A percentile compares a stretch with the other conserved stretches of the same genome.
Evolutionary conservation across 2,329 filamentous ascomycete genomes (phyloP).

Genomic region (Mollisiaceae sp.): DNA sequence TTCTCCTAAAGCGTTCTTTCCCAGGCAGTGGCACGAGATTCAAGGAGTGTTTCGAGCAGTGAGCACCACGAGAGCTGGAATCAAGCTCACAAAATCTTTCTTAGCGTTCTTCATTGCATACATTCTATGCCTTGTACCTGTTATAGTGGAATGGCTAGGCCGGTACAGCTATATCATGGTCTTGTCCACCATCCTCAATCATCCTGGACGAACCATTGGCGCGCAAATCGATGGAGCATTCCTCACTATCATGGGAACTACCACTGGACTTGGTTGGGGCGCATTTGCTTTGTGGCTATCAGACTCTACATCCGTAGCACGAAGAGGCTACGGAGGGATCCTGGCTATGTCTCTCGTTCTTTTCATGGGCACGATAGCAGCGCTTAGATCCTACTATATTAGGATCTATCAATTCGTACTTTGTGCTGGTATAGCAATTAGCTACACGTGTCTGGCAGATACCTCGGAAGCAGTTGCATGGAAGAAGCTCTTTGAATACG

Average conservation of each 20-base stretch:
- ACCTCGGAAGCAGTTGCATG: constrained; percentile 53
- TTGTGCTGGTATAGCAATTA: constrained; percentile 60
- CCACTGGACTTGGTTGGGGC: constrained; percentile 60
- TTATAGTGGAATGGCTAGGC: constrained; percentile 55
- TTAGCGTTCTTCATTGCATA: constrained; percentile 63
- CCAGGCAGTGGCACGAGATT: constrained; percentile 53
- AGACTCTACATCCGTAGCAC: constrained; percentile 52
- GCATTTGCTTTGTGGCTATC: constrained; percentile 59
- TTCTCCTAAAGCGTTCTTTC: constrained; percentile 53
- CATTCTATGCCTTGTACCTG: constrained; percentile 58
- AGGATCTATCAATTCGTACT: constrained; percentile 61
- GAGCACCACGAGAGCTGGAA: constrained; percentile 55
- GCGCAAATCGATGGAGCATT: constrained; percentile 61
- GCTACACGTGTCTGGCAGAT: constrained; percentile 58
- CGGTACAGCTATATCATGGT: constrained; percentile 60
- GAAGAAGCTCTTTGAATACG: constrained; percentile 57
- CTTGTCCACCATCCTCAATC: constrained; percentile 62
- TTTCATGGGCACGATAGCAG: constrained; percentile 57
- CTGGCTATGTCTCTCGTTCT: constrained; percentile 59
- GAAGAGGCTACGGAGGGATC: constrained; percentile 57
- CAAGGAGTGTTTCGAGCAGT: constrained; percentile 48
- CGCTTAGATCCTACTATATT: constrained; percentile 59
- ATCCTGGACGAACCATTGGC: constrained; percentile 60
- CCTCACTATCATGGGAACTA: constrained; percentile 58
- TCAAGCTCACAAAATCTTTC: constrained; percentile 58